These are phyloP conservation scores for Helminthosporium solani DNA, from an alignment of 2,329 filamentous ascomycete species.

Conservation along the genomic window DNA sequence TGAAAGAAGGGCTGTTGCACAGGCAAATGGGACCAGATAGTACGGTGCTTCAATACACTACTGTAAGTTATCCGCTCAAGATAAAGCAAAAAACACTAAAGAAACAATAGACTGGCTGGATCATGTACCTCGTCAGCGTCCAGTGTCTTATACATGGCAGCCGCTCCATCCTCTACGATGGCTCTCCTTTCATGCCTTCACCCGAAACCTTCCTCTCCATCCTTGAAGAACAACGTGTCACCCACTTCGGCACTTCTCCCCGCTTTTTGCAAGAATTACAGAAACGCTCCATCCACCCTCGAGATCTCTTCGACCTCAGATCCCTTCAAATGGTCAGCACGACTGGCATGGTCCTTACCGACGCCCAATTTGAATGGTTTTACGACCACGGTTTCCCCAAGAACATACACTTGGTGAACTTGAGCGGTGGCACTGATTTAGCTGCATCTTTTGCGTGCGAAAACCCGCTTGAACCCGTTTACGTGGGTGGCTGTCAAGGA, in stretches of 20 bases:
- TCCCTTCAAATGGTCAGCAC: conserved; percentile 62
- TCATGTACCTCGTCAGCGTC: conserved; percentile 75
- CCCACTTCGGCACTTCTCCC: conserved; percentile 73
- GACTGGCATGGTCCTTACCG: conserved; percentile 80
- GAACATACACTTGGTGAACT: conserved; percentile 67
- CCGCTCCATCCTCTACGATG: conserved; percentile 74
- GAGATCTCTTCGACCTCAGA: conserved; percentile 63
- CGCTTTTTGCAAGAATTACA: conserved; percentile 74
- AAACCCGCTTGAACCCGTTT: conserved; percentile 69
- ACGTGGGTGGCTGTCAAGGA: conserved; percentile 59
- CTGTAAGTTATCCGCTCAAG: conserved; percentile 31
- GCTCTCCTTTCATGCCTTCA: conserved; percentile 75
- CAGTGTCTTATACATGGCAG: conserved; percentile 61
- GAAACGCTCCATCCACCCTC: conserved; percentile 63
- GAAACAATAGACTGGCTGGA: conserved; percentile 58
- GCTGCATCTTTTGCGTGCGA: conserved; percentile 64
- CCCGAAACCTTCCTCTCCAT: conserved; percentile 63
- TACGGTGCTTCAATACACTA: conserved; percentile 59
- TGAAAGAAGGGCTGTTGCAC: conserved; percentile 63
- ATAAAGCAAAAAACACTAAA: background rate
- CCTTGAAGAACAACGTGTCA: conserved; percentile 64
- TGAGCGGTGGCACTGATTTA: conserved; percentile 77
- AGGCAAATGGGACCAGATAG: conserved; percentile 47
- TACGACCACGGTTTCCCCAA: conserved; percentile 71
- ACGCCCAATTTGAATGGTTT: conserved; percentile 78